Conservation (phyloP, 768 basidiomycete species). For the Lactarius trivialis region DNA sequence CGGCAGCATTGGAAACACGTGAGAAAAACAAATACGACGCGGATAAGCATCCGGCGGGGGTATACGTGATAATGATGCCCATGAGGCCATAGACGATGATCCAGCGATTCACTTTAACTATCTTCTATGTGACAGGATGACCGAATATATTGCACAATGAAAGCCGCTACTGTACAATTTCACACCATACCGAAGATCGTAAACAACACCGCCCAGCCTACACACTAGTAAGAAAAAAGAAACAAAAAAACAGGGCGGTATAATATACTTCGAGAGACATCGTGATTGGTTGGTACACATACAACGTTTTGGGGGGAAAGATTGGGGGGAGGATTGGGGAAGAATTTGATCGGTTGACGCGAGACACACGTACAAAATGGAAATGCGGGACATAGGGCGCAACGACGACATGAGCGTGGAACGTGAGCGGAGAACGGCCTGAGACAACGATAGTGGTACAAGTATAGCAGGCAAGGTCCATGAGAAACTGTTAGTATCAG, state of each 20-base stretch:
- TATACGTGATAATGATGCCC: neutral
- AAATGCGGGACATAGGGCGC: constrained; percentile 15
- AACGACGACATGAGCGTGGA: constrained; percentile 7
- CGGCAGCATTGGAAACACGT: neutral
- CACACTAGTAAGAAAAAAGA: neutral
- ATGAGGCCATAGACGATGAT: constrained; percentile 11
- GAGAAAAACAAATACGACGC: neutral
- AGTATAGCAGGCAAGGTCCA: constrained; percentile 16
- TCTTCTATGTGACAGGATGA: neutral
- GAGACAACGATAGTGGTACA: constrained; percentile 13
- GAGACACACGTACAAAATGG: constrained; percentile 18
- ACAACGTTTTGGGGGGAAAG: constrained; percentile 5
- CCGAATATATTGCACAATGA: constrained; percentile 13
- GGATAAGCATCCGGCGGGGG: neutral
- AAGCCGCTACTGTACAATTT: constrained; percentile 16
- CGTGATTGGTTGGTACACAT: neutral
- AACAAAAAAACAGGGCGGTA: constrained; percentile 1
- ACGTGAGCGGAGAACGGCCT: constrained; percentile 6
- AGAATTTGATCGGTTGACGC: constrained; percentile 8
- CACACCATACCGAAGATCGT: constrained; percentile 2
- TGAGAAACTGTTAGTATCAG: neutral
- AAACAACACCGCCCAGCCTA: constrained; percentile 11
- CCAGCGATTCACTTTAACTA: neutral
- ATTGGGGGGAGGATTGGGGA: neutral
- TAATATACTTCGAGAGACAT: constrained; percentile 16